A percentile compares a stretch with the other conserved stretches of the same genome.
Conservation (phyloP, 1,139 yeast species). For the Yamadazyma membranifaciens region DNA sequence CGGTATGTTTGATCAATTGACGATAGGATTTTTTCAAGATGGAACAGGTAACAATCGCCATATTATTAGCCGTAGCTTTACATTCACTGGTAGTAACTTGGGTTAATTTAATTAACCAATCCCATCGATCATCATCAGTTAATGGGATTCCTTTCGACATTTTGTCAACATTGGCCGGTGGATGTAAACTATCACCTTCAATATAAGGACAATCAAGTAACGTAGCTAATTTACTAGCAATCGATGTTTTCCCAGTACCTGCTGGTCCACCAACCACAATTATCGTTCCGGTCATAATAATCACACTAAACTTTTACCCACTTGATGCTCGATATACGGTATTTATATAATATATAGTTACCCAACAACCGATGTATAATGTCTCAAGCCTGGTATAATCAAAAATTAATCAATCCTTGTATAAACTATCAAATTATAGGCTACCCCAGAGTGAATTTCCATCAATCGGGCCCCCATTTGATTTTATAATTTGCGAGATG, state of each 20-base stretch:
- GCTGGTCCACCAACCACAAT: slow-evolving; percentile 82
- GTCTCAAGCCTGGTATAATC: too few species aligned
- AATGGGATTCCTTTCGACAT: slow-evolving; percentile 82
- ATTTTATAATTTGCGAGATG: too few species aligned
- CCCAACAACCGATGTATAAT: too few species aligned
- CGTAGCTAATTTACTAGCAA: slow-evolving; percentile 54
- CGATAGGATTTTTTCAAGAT: slow-evolving; percentile 76
- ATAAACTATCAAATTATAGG: too few species aligned
- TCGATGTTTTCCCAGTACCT: slow-evolving; percentile 88
- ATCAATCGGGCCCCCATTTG: too few species aligned
- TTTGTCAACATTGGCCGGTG: slow-evolving; percentile 68
- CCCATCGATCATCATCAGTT: slow-evolving; percentile 89
- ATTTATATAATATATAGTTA: too few species aligned
- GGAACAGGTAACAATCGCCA: slow-evolving; percentile 75
- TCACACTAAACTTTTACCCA: too few species aligned
- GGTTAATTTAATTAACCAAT: slow-evolving; percentile 67
- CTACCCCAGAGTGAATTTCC: too few species aligned
- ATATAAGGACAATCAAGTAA: slow-evolving; percentile 53
- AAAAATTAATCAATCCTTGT: too few species aligned
- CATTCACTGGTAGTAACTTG: slow-evolving; percentile 36
- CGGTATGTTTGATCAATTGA: slow-evolving; percentile 43
- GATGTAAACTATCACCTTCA: slow-evolving; percentile 87
- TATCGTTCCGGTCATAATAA: slow-evolving; percentile 23
- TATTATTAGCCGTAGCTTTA: slow-evolving; percentile 20
- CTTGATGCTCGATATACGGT: too few species aligned